A percentile compares a stretch with the other conserved stretches of the same genome.
Evolutionary conservation across 192 early-diverging fungal species (phyloP).

Genomic region (Coemansia sp.): DNA sequence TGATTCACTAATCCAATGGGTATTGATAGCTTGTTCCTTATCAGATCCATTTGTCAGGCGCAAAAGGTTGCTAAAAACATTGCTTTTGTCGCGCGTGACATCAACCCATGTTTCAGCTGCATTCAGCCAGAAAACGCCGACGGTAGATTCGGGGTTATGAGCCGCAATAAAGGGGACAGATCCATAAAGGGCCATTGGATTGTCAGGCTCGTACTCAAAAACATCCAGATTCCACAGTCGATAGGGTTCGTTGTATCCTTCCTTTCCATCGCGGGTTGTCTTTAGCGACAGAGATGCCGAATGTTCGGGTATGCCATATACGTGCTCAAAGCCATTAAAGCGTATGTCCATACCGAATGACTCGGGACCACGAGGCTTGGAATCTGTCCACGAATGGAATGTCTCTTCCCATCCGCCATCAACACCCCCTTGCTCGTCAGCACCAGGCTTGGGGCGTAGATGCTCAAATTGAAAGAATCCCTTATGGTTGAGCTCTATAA

Average conservation of each 20-base stretch:
- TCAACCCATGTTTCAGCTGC: conserved; percentile 99
- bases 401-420: conserved; percentile 82
- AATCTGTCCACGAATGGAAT: conserved; percentile 85
- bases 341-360: conserved; percentile 92
- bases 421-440: conserved; percentile 49
- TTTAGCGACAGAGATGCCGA: conserved; percentile 82
- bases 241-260: conserved; percentile 87
- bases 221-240: conserved; percentile 97
- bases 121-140: conserved; percentile 90
- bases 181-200: conserved; percentile 96
- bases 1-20: conserved; percentile 95
- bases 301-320: conserved; percentile 98
- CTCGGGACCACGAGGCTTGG: conserved; percentile 93
- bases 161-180: conserved; percentile 92
- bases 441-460: conserved; percentile 39
- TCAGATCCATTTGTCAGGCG: conserved; percentile 21
- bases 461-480: conserved; percentile 87
- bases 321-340: conserved; percentile 82
- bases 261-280: conserved; percentile 77
- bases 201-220: conserved; percentile 95
- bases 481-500: conserved; percentile 78
- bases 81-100: conserved; percentile 67
- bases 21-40: conserved; percentile 39
- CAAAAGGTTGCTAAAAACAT: conserved; percentile 29
- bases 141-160: conserved; percentile 71